Evolutionary conservation across 176 grass and related monocot genomes (phyloP).

Genomic region (Panicum miliaceum): DNA sequence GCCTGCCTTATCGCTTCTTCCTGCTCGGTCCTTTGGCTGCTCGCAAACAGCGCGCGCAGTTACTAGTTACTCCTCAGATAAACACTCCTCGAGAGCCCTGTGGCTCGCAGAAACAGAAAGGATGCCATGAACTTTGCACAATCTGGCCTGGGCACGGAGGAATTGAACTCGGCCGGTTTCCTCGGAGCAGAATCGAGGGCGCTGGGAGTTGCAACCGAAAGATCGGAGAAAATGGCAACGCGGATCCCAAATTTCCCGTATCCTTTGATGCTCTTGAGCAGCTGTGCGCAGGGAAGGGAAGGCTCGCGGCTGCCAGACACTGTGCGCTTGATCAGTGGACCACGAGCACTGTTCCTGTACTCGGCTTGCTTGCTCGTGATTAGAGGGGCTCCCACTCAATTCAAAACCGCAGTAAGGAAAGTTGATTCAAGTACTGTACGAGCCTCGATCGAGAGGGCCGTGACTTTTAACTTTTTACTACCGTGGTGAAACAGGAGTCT

Average conservation of each 20-base stretch:
- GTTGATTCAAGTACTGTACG: neutral
- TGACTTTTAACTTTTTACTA: neutral
- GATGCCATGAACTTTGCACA: neutral
- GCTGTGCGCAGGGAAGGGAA: too few species aligned
- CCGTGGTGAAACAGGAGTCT: neutral
- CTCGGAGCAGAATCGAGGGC: neutral
- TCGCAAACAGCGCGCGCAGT: neutral
- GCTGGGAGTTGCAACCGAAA: neutral
- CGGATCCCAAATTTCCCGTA: neutral
- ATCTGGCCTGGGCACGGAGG: neutral
- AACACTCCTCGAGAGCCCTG: too few species aligned
- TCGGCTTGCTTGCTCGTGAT: neutral
- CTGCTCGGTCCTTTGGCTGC: neutral
- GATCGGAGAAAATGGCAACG: neutral
- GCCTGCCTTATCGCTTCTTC: neutral
- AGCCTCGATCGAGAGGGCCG: neutral
- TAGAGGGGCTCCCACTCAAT: neutral
- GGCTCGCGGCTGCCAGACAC: neutral
- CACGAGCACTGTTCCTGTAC: neutral
- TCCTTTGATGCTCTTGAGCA: too few species aligned
- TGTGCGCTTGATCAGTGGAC: conserved; percentile 2
- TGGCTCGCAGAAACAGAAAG: neutral
- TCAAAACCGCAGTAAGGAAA: neutral
- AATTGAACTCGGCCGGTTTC: neutral
- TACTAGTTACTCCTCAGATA: too few species aligned